phyloP scores from a whole-genome alignment of 192 early-diverging fungal species.

The Backusella tarrabulga region DNA sequence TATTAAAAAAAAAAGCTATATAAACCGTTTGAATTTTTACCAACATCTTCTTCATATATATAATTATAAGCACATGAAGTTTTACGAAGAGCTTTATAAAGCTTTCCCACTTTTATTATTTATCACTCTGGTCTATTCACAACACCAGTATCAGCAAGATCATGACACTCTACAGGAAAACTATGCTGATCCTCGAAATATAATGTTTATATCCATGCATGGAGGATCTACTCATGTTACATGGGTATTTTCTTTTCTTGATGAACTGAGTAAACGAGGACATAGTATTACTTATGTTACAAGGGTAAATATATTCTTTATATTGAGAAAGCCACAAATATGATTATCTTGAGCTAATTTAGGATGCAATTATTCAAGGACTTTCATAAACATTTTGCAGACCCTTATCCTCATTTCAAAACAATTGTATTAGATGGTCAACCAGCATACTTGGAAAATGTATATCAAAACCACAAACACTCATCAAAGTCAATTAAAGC shows the following conservation, averaged over 20 bases:
- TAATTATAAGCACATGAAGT: neutral
- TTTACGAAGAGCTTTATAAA: neutral
- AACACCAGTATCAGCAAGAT: neutral
- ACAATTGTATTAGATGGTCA: neutral
- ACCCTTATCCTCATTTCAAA: slow-evolving; percentile 17
- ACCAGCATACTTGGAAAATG: neutral
- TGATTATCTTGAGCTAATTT: neutral
- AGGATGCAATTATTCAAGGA: neutral
- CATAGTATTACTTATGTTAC: slow-evolving; percentile 22
- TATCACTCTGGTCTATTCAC: neutral
- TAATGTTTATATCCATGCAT: neutral
- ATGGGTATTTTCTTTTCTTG: slow-evolving; percentile 24
- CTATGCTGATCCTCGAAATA: neutral
- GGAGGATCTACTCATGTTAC: slow-evolving; percentile 26
- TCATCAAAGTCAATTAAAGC: slow-evolving; percentile 1
- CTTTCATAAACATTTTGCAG: slow-evolving; percentile 6
- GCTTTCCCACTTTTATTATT: neutral
- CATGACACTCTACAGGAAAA: neutral
- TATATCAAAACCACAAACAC: neutral
- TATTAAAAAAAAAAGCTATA: neutral
- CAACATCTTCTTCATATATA: neutral
- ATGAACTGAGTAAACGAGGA: slow-evolving; percentile 15
- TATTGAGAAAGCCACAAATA: too few species aligned
- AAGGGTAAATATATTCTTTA: neutral
- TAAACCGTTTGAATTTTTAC: neutral